Evolutionary conservation across 306 rosid genomes (phyloP).

Genomic region (Dryas octopetala): DNA sequence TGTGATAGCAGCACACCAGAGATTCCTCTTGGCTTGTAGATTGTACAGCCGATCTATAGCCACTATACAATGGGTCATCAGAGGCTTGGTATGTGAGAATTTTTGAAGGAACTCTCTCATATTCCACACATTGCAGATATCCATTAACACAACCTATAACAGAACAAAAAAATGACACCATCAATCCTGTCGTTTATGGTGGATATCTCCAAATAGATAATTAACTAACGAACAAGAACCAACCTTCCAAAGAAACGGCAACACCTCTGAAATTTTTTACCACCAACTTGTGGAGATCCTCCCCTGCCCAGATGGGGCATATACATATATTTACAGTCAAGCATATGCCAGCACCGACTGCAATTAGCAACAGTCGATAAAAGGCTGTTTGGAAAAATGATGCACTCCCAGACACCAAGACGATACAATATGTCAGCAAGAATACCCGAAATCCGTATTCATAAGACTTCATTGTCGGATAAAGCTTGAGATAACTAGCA

Average conservation of each 20-base stretch:
- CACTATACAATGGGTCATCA: conserved; percentile 68
- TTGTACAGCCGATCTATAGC: conserved; percentile 72
- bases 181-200: conserved; percentile 1
- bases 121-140: conserved; percentile 65
- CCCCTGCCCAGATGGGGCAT: conserved; percentile 80
- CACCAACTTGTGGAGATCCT: conserved; percentile 79
- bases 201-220: not conserved
- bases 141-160: conserved; percentile 57
- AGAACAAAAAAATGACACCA: conserved; percentile 10
- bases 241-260: conserved; percentile 71
- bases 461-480: conserved; percentile 68
- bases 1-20: conserved; percentile 44
- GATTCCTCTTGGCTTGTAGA: conserved; percentile 72
- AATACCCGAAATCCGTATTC: conserved; percentile 81
- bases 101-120: conserved; percentile 68
- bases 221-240: not conserved
- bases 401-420: conserved; percentile 53
- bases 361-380: conserved; percentile 64
- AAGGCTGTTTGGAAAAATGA: conserved; percentile 57
- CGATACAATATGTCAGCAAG: conserved; percentile 73
- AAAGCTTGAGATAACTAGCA: conserved; percentile 51
- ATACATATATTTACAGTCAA: conserved; percentile 56
- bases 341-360: conserved; percentile 61
- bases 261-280: conserved; percentile 65
- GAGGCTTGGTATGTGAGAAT: conserved; percentile 73